phyloP scores from a whole-genome alignment of 495 filamentous ascomycete species.

The Xylaria scruposa region DNA sequence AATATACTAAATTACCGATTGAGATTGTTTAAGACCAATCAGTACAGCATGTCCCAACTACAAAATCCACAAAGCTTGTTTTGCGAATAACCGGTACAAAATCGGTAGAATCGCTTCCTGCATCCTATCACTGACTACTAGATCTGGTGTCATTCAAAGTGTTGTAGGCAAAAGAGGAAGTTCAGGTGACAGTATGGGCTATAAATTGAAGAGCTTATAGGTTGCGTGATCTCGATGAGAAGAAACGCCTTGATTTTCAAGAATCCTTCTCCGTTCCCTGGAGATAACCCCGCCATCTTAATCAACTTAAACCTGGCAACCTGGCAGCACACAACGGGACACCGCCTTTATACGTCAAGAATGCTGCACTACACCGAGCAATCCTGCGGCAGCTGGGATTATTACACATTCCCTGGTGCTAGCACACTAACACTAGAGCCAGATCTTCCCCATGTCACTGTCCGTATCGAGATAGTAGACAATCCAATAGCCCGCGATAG shows the following conservation, averaged over 20 bases:
- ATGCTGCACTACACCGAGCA: constrained; percentile 14
- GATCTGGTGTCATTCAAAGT: background rate
- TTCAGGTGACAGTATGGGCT: background rate
- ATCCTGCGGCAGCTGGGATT: background rate
- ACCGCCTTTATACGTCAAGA: constrained; percentile 10
- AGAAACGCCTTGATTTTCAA: constrained; percentile 6
- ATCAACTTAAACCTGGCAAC: constrained; percentile 18
- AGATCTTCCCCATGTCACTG: background rate
- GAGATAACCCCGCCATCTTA: background rate
- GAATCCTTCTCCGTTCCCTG: background rate
- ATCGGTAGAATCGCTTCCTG: constrained; percentile 6
- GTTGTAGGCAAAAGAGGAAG: constrained; percentile 1
- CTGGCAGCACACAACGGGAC: background rate
- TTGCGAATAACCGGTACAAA: constrained; percentile 9
- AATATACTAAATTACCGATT: background rate
- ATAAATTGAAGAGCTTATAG: constrained; percentile 4
- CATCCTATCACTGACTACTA: background rate
- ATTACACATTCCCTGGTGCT: background rate
- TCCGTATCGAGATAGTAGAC: background rate
- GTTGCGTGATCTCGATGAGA: constrained; percentile 19
- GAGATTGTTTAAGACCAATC: constrained; percentile 12
- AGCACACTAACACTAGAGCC: background rate
- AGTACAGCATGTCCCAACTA: constrained; percentile 3
- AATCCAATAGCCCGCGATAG: constrained; percentile 1
- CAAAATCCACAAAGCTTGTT: constrained; percentile 1